Evolutionary conservation across 768 basidiomycete species (phyloP), one percentile per base, ranked within the genome.

Genomic region (Tylopilus felleus): DNA sequence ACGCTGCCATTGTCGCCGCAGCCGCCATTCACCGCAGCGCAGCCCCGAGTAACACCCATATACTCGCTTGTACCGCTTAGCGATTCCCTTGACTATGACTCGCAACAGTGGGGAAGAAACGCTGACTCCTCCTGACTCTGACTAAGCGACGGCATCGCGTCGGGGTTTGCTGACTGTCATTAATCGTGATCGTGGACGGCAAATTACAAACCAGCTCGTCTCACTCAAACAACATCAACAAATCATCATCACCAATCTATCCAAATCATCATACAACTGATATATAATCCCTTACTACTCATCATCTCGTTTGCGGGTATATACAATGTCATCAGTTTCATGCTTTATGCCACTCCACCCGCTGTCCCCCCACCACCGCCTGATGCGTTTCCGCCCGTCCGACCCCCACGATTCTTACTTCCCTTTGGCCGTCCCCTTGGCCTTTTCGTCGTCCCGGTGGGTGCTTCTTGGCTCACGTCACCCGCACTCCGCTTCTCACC

Each of bases 371-470:
- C 53, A 35, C 49, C 40, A 13, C 22, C 42, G 19, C 60, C 61
- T 21, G 58, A 36, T 13, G 31, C 48, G 40, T 58, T 54, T 17
- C 61, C 67, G 16, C 59, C 56, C 38, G 60, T 9, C 48, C 50
- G 65, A 45, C 61, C 56, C 0, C 57, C 57, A 45, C 69, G 67
- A 28, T 86, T 87, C 68, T 84, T 86, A 65, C 86, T 88, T 2
- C 86, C 86, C 61, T 83, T 85, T 31, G 86, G 86, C 9, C 86
- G 71, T 25, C 86, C 86, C 40, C 86, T 73, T 0, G 85, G 82
- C 14, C 84, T 70, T 57, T 86, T 87, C 8, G 65, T 60, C 14
- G 67, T 58, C 1, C 62, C 56, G 35, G 59, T 25, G 6, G 65
- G 49, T 17, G 38, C 73, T 65, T 66, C 77, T 71, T 55, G 56